Base-by-base conservation (phyloP, 1,139 yeast genomes). In the Sugiyamaella grinbergsii region DNA sequence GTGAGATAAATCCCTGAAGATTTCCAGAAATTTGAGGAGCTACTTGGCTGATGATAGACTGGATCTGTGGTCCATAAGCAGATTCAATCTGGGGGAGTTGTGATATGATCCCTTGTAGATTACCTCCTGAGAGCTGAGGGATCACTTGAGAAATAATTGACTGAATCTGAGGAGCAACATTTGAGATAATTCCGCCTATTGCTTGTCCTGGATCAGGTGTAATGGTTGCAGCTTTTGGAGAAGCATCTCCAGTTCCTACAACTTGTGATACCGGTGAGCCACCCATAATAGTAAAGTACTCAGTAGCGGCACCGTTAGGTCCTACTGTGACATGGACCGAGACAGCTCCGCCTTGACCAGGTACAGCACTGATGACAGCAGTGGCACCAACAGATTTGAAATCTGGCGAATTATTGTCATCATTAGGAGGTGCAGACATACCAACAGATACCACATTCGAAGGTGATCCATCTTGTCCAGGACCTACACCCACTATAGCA, bases 121-220 rank as follows among this genome's bases (percentile, higher is more conserved):
- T n/a, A 22, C 24, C 39, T 20, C 40, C 47, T 42, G 33, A 20
- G 3, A 34, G 11, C 26, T 29, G 44, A 28, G 44, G 34, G 7
- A 31, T 31, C 4, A 29, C 36, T 20, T 23, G 42, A 7, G 33
- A 29, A 3, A 42, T 42, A 33, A 42, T 32, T 11, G 40, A 24
- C 16, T 42, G 47, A 19, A 34, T 34, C n/a, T 42, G 47, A 22
- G 47, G 37, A 11, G 18, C 36, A 29, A 29, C 36, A 13, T 40
- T 34, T n/a, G 33, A 10, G n/a, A 29, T 29, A n/a, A 29, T 7
- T 29, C 15, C 32, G 8, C 42, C 20, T 5, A 24, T 24, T 6
- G 32, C 24, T 15, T 24, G 20, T 22, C 19, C 42, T 4, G 42
- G 42, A 19, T 31, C 42, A n/a, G 42, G 42, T 19, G 42, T 38